Evolutionary conservation across 2,329 filamentous ascomycete species (phyloP).

Genomic region (Alternaria hordeiaustralica): DNA sequence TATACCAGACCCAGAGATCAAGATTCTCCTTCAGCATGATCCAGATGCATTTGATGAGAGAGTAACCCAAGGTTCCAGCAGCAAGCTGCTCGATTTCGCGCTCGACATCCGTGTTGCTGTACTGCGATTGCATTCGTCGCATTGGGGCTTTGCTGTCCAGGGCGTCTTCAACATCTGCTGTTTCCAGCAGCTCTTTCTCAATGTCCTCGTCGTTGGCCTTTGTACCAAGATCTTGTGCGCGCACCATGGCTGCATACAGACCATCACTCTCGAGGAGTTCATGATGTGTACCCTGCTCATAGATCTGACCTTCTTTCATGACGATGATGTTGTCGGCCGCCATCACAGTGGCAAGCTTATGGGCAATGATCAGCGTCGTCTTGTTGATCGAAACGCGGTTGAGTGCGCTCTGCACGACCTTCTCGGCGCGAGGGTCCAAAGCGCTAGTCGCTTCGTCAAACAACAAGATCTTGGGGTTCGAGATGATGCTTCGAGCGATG

Average conservation of each 20-base stretch:
- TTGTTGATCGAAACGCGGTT: constrained; percentile 82
- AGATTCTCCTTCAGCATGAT: constrained; percentile 20
- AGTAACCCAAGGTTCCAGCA: constrained; percentile 14
- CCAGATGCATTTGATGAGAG: constrained; percentile 15
- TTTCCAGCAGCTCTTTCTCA: constrained; percentile 1
- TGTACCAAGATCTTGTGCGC: constrained; percentile 32
- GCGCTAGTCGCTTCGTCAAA: constrained; percentile 95
- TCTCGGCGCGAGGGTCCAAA: constrained; percentile 91
- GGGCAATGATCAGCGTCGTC: constrained; percentile 93
- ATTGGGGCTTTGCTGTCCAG: constrained; percentile 5
- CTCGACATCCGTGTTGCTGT: not conserved
- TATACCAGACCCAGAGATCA: constrained; percentile 2
- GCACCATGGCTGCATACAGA: constrained; percentile 16
- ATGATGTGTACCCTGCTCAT: constrained; percentile 69
- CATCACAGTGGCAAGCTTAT: constrained; percentile 83
- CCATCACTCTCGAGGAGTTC: constrained; percentile 3
- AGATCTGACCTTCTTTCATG: constrained; percentile 69
- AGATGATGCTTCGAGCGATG: constrained; percentile 87
- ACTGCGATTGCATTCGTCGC: constrained; percentile 13
- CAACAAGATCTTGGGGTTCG: constrained; percentile 86
- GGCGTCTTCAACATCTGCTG: not conserved
- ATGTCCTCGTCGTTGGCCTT: not conserved
- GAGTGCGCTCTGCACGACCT: constrained; percentile 88
- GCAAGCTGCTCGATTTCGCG: constrained; percentile 13
- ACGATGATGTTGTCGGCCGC: constrained; percentile 65